phyloP scores from a whole-genome alignment of 2,329 filamentous ascomycete species.

The Colletotrichum sp. region DNA sequence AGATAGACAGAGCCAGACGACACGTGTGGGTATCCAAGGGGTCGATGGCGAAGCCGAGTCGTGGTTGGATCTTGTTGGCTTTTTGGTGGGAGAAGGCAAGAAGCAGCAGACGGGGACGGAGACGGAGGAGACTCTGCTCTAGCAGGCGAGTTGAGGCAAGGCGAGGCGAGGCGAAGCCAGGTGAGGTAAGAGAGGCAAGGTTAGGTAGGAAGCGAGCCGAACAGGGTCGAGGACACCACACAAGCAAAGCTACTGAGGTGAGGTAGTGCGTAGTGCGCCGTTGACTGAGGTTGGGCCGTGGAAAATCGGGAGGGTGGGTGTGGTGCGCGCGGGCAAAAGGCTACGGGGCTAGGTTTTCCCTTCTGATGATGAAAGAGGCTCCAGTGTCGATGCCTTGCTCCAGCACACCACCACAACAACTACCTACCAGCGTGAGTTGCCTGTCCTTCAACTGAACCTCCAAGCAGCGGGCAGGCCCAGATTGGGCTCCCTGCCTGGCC shows the following conservation, averaged over 20 bases:
- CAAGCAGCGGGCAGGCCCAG: not conserved
- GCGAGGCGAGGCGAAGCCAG: not conserved
- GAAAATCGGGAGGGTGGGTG: slow-evolving; percentile 23
- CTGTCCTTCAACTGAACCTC: not conserved
- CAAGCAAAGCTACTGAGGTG: not conserved
- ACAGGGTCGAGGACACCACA: not conserved
- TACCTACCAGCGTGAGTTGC: not conserved
- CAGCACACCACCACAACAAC: not conserved
- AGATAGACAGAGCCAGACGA: not conserved
- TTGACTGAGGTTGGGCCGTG: not conserved
- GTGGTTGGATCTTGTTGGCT: not conserved
- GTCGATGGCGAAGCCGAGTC: not conserved
- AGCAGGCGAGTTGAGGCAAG: not conserved
- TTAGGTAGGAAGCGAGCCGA: not conserved
- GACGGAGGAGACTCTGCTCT: not conserved
- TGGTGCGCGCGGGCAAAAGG: not conserved
- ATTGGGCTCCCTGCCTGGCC: not conserved
- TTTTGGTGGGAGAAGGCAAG: not conserved
- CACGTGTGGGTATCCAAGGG: slow-evolving; percentile 7
- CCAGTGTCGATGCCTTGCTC: not conserved
- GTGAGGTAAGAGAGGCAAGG: not conserved
- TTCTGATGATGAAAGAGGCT: slow-evolving; percentile 26
- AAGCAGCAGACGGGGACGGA: not conserved
- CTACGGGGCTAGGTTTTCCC: slow-evolving; percentile 18
- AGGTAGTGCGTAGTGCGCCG: not conserved